phyloP scores from a whole-genome alignment of 2,329 filamentous ascomycete species.

The Fusarium sambucinum region DNA sequence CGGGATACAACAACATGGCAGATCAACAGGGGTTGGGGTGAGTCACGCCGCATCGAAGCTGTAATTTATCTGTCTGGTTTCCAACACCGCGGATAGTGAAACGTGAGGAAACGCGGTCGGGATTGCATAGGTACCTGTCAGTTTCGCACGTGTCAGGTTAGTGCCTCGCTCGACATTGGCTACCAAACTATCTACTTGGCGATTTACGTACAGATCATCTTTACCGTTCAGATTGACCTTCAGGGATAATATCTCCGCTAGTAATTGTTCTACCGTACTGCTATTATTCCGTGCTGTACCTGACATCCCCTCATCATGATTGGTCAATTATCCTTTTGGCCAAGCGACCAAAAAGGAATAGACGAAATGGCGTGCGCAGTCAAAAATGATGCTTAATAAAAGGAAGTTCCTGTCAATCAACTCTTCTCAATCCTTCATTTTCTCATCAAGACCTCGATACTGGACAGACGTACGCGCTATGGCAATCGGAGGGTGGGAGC shows the following conservation, averaged over 20 bases:
- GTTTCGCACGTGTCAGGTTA: not conserved
- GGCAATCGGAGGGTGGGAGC: conserved; percentile 13
- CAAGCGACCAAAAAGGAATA: not conserved
- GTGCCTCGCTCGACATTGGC: not conserved
- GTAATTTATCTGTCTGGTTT: not conserved
- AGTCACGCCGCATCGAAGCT: not conserved
- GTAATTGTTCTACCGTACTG: not conserved
- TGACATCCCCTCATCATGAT: conserved; percentile 1
- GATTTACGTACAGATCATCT: no score
- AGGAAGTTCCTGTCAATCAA: not conserved
- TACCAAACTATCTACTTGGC: not conserved
- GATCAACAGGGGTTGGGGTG: not conserved
- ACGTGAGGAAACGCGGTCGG: no score
- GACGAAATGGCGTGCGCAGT: conserved; percentile 7
- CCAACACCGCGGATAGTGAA: rapidly evolving
- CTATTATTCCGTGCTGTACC: no score
- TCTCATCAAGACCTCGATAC: rapidly evolving
- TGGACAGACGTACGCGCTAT: rapidly evolving
- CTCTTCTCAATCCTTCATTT: rapidly evolving
- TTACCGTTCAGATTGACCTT: no score
- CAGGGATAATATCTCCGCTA: not conserved
- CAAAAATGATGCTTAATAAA: not conserved
- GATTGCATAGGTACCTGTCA: not conserved
- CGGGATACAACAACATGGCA: not conserved
- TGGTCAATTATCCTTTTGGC: rapidly evolving